Evolutionary conservation across 768 basidiomycete genomes (phyloP).

Genomic region (Leccinellum albellum): DNA sequence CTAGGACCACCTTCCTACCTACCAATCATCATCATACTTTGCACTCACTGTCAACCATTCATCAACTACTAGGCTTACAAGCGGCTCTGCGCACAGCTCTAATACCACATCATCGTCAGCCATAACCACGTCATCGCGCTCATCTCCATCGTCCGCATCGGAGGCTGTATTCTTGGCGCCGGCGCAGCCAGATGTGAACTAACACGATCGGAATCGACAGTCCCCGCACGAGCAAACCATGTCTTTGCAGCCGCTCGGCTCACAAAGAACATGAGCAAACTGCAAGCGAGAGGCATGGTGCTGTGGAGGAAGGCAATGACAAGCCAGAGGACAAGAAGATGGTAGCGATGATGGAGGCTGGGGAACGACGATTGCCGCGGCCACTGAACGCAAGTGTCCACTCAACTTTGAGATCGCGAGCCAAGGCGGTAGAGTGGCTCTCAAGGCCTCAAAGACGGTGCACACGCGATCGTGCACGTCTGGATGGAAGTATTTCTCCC

Average conservation of each 20-base stretch:
- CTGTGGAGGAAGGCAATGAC: not conserved
- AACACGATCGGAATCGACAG: not conserved
- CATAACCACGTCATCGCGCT: too few relatives aligned
- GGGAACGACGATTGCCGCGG: not conserved
- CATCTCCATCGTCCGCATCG: not conserved
- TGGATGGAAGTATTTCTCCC: not conserved
- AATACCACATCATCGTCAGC: too few relatives aligned
- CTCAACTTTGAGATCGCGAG: not conserved
- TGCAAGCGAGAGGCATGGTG: not conserved
- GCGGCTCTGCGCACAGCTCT: too few relatives aligned
- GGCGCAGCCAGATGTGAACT: not conserved
- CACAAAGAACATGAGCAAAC: not conserved
- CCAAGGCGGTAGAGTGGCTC: not conserved
- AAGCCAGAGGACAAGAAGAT: not conserved
- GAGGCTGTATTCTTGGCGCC: not conserved
- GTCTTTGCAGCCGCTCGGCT: not conserved
- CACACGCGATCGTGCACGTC: not conserved
- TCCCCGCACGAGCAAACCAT: not conserved
- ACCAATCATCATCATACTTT: too few relatives aligned
- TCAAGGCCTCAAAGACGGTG: not conserved
- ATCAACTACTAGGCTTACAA: too few relatives aligned
- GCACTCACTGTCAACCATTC: too few relatives aligned
- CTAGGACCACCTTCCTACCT: too few relatives aligned
- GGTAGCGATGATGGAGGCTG: not conserved
- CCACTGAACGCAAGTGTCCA: not conserved